Evolutionary conservation across 1,139 yeast genomes (phyloP).

Genomic region (Tardiomyces depauwii): DNA sequence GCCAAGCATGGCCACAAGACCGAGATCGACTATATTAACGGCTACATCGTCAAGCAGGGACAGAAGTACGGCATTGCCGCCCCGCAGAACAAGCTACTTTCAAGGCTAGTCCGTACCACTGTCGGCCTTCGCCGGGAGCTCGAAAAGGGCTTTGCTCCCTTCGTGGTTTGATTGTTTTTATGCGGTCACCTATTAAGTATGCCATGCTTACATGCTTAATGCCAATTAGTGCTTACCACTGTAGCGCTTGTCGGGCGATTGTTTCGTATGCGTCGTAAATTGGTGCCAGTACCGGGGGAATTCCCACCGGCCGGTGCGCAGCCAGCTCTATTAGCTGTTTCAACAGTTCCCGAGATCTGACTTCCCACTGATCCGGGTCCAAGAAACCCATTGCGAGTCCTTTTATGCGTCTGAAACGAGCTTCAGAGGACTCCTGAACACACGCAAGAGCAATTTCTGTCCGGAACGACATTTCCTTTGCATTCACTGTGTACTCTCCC

Average conservation of each 20-base stretch:
- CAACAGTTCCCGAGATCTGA: background rate
- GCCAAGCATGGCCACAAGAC: constrained; percentile 47
- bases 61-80: constrained; percentile 30
- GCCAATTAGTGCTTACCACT: background rate
- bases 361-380: background rate
- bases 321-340: background rate
- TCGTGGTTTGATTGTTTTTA: constrained; percentile 1
- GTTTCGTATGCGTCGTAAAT: background rate
- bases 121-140: constrained; percentile 1
- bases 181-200: no score
- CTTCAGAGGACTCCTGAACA: constrained; percentile 32
- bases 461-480: constrained; percentile 51
- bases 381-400: background rate
- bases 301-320: background rate
- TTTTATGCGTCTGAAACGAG: background rate
- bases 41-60: constrained; percentile 51
- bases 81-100: constrained; percentile 37
- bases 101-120: constrained; percentile 30
- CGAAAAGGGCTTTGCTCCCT: constrained; percentile 8
- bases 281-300: background rate
- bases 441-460: constrained; percentile 67
- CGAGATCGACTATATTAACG: constrained; percentile 75
- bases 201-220: background rate
- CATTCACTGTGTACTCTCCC: constrained; percentile 61
- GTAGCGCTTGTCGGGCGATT: background rate